Evolutionary conservation across 2,329 filamentous ascomycete genomes (phyloP).

Genomic region (Graphilbum sp.): DNA sequence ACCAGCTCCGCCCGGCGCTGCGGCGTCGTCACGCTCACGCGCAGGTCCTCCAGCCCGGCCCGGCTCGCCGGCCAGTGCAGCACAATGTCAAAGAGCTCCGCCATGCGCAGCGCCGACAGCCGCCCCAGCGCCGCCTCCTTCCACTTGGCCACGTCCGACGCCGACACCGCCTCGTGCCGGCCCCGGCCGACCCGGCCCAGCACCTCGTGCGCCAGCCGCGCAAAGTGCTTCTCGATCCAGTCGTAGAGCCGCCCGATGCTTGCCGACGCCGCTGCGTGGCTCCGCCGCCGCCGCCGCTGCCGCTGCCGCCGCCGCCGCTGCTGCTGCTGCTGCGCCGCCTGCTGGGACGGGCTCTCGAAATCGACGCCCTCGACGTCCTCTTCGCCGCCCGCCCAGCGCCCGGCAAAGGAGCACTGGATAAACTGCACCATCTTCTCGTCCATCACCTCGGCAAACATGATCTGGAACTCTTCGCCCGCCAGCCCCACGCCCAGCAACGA

Average conservation of each 20-base stretch:
- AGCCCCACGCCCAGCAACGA: conserved; percentile 49
- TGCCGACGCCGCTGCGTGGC: conserved; percentile 6
- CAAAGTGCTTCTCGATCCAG: conserved; percentile 55
- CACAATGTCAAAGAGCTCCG: conserved; percentile 65
- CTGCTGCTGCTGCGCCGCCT: background rate
- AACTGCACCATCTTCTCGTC: conserved; percentile 47
- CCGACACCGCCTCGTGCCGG: conserved; percentile 22
- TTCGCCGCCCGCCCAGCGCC: conserved; percentile 35
- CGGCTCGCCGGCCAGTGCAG: conserved; percentile 56
- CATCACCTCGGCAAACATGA: conserved; percentile 56
- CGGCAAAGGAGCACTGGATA: conserved; percentile 43
- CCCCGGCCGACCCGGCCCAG: conserved; percentile 23
- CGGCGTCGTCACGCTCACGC: conserved; percentile 51
- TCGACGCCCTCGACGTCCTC: no score
- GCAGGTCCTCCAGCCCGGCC: conserved; percentile 58
- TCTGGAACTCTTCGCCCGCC: conserved; percentile 51
- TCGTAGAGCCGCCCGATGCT: conserved; percentile 42
- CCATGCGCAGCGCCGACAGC: conserved; percentile 51
- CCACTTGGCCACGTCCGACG: conserved; percentile 48
- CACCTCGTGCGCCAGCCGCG: conserved; percentile 46
- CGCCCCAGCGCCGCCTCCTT: conserved; percentile 53
- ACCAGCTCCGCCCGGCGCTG: conserved; percentile 55
- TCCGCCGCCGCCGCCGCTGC: background rate
- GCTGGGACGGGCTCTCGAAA: no score
- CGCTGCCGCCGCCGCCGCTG: background rate